Conservation (phyloP, 805 yeast genomes). For the Cephaloascus albidus region DNA sequence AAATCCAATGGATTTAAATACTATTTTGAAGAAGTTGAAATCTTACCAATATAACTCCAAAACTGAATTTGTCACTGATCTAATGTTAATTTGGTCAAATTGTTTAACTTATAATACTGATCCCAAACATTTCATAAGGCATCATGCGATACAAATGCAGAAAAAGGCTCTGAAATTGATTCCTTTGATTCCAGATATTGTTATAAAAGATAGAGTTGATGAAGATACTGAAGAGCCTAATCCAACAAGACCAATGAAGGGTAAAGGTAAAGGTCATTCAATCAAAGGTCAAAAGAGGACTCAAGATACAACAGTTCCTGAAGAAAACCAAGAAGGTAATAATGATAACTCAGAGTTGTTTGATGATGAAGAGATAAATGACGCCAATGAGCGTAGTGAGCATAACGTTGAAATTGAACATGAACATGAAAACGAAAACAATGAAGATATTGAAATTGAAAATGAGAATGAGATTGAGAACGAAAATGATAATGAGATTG, state of each 20-base stretch:
- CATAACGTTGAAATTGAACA: conserved; percentile 1
- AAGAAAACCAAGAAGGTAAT: not conserved
- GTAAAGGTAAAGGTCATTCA: not conserved
- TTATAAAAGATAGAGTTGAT: conserved; percentile 62
- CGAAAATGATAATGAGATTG: conserved; percentile 36
- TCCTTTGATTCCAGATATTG: conserved; percentile 86
- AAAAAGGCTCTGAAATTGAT: conserved; percentile 68
- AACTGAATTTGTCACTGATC: conserved; percentile 86
- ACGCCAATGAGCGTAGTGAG: not conserved
- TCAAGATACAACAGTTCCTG: conserved; percentile 1
- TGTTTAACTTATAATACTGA: conserved; percentile 91
- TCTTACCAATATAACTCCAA: conserved; percentile 75
- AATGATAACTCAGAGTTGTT: conserved; percentile 5
- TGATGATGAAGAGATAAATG: not conserved
- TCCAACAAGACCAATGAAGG: too few species aligned
- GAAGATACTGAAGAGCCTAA: conserved; percentile 51
- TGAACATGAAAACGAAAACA: conserved; percentile 29
- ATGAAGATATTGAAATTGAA: conserved; percentile 32
- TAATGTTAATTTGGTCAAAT: conserved; percentile 92
- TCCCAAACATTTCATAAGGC: conserved; percentile 84
- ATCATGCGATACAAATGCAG: conserved; percentile 94
- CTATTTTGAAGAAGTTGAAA: conserved; percentile 86
- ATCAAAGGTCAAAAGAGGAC: not conserved
- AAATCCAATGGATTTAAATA: conserved; percentile 92
- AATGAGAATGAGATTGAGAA: conserved; percentile 26